phyloP scores from a whole-genome alignment of 208 protist genomes.

The Wallacemonas rigidus region DNA sequence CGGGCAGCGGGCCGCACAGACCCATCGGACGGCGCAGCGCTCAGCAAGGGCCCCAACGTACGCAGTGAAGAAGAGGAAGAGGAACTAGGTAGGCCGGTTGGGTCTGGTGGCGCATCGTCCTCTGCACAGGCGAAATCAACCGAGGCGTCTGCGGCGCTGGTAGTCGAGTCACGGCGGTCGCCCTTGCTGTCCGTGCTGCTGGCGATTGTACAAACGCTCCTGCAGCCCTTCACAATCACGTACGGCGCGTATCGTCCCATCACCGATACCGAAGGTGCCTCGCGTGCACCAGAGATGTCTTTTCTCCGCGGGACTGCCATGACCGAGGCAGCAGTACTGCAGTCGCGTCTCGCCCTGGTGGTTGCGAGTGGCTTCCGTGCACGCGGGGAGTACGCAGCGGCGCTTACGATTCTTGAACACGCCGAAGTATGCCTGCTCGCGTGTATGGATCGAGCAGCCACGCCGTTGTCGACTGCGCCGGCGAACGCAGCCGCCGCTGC shows the following conservation, averaged over 20 bases:
- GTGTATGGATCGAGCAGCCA: neutral
- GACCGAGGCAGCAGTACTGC: neutral
- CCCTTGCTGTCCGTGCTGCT: constrained; percentile 10
- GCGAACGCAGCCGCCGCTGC: no score
- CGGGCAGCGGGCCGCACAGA: neutral
- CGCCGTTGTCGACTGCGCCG: neutral
- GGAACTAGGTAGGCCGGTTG: constrained; percentile 23
- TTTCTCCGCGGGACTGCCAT: neutral
- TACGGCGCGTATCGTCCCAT: constrained; percentile 2
- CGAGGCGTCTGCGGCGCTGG: no score
- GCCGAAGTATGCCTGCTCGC: constrained; percentile 14
- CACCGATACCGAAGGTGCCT: neutral
- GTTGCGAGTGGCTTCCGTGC: constrained; percentile 38
- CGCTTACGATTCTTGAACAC: constrained; percentile 25
- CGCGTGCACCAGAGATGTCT: neutral
- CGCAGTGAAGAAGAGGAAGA: constrained; percentile 33
- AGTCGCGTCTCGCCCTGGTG: constrained; percentile 26
- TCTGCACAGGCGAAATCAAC: neutral
- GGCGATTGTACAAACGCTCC: neutral
- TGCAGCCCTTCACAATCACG: constrained; percentile 16
- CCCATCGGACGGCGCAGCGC: no score
- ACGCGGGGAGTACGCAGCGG: constrained; percentile 23
- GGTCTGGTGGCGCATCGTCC: constrained; percentile 1
- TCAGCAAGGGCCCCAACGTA: no score
- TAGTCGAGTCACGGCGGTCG: neutral